Conservation (phyloP, 2,329 filamentous ascomycete genomes). For the Monilinia polystroma region DNA sequence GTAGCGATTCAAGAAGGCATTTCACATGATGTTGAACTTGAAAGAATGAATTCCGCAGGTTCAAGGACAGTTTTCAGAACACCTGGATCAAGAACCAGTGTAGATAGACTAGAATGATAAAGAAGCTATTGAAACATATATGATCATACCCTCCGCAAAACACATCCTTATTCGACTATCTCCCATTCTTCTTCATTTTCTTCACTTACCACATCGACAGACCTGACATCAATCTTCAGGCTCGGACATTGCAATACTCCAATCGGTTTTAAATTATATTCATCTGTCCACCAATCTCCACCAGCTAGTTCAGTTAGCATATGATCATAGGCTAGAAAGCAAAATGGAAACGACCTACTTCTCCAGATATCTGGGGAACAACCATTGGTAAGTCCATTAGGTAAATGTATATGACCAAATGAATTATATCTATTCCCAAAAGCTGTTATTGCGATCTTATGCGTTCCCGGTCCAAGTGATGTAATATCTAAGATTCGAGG, state of each 20-base stretch:
- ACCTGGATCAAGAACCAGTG: slow-evolving; percentile 42
- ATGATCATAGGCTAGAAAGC: background rate
- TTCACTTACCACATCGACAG: background rate
- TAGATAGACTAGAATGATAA: background rate
- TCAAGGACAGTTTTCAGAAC: slow-evolving; percentile 58
- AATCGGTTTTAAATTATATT: slow-evolving; percentile 30
- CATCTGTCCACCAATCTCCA: slow-evolving; percentile 33
- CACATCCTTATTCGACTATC: background rate
- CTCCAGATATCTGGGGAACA: slow-evolving; percentile 32
- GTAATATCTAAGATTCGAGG: slow-evolving; percentile 33
- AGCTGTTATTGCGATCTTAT: slow-evolving; percentile 32
- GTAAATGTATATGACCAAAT: slow-evolving; percentile 37
- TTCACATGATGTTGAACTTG: slow-evolving; percentile 43
- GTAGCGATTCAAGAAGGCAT: slow-evolving; percentile 22
- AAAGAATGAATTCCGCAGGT: slow-evolving; percentile 56
- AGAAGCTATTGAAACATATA: background rate
- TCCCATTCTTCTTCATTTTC: slow-evolving; percentile 8
- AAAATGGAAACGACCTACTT: slow-evolving; percentile 27
- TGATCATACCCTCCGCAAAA: background rate
- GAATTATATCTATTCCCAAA: slow-evolving; percentile 38
- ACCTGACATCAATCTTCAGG: background rate
- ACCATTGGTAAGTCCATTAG: slow-evolving; percentile 31
- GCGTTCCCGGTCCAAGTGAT: slow-evolving; percentile 23
- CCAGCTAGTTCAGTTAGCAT: slow-evolving; percentile 23
- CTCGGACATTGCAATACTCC: slow-evolving; percentile 27